phyloP scores from a whole-genome alignment of 495 filamentous ascomycete genomes.

The Trichocladium antarcticum region DNA sequence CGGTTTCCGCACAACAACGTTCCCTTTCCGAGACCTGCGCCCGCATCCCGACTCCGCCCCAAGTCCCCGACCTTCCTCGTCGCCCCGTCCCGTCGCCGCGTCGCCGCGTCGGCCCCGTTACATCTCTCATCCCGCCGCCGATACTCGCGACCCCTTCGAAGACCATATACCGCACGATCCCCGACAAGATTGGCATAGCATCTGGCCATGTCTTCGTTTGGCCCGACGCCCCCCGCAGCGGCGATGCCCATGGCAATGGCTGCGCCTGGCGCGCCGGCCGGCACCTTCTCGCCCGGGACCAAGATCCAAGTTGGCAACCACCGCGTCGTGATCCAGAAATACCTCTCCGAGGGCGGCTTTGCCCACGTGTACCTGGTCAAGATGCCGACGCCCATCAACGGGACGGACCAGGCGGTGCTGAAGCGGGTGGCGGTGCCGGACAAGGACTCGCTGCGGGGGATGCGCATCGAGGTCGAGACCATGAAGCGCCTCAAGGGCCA shows the following conservation, averaged over 20 bases:
- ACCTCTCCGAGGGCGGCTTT: constrained; percentile 96
- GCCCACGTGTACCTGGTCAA: constrained; percentile 96
- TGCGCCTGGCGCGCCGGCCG: constrained; percentile 55
- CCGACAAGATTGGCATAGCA: background rate
- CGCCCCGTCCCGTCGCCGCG: background rate
- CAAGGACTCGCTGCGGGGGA: constrained; percentile 81
- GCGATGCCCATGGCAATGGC: constrained; percentile 29
- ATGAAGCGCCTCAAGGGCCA: constrained; percentile 99
- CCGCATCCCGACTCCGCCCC: constrained; percentile 2
- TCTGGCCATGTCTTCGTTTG: constrained; percentile 36
- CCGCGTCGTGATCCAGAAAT: constrained; percentile 91
- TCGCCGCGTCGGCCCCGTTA: background rate
- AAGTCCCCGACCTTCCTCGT: background rate
- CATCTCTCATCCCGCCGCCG: background rate
- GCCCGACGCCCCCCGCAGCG: constrained; percentile 31
- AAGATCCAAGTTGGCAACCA: constrained; percentile 92
- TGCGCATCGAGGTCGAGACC: constrained; percentile 97
- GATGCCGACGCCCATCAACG: constrained; percentile 63
- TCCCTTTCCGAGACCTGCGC: constrained; percentile 11
- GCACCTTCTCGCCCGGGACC: constrained; percentile 85
- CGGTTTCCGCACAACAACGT: background rate
- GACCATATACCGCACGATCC: background rate
- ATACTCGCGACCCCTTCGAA: background rate
- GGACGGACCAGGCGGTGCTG: constrained; percentile 75
- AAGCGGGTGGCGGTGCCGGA: constrained; percentile 98